These are phyloP conservation scores for Knoxdaviesia capensis DNA, from an alignment of 2,329 filamentous ascomycete species.

Conservation along the genomic window DNA sequence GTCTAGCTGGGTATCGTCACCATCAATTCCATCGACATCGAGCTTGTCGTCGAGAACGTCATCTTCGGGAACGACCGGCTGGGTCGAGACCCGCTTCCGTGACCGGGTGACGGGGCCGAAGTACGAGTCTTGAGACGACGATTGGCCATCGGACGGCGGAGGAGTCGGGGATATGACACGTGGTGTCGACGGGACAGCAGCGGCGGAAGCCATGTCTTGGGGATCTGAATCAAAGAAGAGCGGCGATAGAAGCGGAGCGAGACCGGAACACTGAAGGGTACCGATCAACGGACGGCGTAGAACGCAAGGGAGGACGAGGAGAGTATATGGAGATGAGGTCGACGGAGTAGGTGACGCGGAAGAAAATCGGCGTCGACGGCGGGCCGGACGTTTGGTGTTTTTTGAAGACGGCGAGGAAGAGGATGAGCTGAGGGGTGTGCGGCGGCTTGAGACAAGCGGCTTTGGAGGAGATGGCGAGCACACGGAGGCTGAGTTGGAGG, in stretches of 20 bases:
- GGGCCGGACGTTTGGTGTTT: too few relatives aligned
- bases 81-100: constrained; percentile 13
- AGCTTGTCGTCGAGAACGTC: too few relatives aligned
- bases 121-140: constrained; percentile 39
- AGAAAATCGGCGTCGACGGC: too few relatives aligned
- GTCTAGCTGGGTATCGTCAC: constrained; percentile 10
- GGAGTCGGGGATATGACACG: constrained; percentile 83
- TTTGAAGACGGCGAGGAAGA: too few relatives aligned
- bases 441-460: too few relatives aligned
- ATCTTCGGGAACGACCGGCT: too few relatives aligned
- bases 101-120: constrained; percentile 62
- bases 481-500: too few relatives aligned
- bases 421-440: too few relatives aligned
- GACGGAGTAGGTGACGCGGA: too few relatives aligned
- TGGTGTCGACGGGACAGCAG: constrained; percentile 52
- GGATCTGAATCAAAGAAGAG: constrained; percentile 35
- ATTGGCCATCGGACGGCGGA: constrained; percentile 39
- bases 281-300: constrained; percentile 33
- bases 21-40: too few relatives aligned
- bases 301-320: background rate
- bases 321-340: too few relatives aligned
- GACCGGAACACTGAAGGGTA: constrained; percentile 18
- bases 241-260: constrained; percentile 34
- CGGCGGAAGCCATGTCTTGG: constrained; percentile 16
- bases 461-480: background rate